A percentile compares a stretch with the other conserved stretches of the same genome.
Evolutionary conservation across 2,329 filamentous ascomycete species (phyloP).

Genomic region (Sclerotinia spermophila): DNA sequence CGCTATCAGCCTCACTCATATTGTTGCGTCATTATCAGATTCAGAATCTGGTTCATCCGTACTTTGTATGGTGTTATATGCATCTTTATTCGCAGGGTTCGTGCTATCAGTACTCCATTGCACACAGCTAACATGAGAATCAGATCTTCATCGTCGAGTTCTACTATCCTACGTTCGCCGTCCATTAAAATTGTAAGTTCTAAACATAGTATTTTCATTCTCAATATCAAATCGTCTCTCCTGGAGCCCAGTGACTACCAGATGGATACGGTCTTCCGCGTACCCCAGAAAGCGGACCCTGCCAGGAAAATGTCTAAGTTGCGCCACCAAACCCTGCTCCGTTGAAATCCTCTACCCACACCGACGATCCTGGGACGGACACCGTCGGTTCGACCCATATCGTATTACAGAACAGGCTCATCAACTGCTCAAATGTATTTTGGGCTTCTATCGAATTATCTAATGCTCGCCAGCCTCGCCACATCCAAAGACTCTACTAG

Average conservation of each 20-base stretch:
- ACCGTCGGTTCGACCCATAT: conserved; percentile 28
- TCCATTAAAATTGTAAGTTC: conserved; percentile 13
- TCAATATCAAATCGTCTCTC: background rate
- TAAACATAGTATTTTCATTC: background rate
- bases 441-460: background rate
- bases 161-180: background rate
- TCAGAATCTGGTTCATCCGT: conserved; percentile 5
- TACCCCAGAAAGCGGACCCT: conserved; percentile 7
- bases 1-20: conserved; percentile 11
- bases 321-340: conserved; percentile 25
- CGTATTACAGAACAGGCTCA: conserved; percentile 21
- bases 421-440: conserved; percentile 26
- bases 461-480: conserved; percentile 25
- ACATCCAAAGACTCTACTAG: conserved; percentile 11
- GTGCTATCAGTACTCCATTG: background rate
- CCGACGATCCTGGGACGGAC: conserved; percentile 12
- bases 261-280: background rate
- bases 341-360: conserved; percentile 6
- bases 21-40: conserved; percentile 13
- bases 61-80: conserved; percentile 1
- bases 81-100: conserved; percentile 9
- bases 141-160: background rate
- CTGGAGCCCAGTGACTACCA: conserved; percentile 9
- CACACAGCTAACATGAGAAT: conserved; percentile 8
- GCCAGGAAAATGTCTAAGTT: conserved; percentile 19